Base-by-base conservation (phyloP, 2,329 filamentous ascomycete genomes). In the Didymellaceae sp. region DNA sequence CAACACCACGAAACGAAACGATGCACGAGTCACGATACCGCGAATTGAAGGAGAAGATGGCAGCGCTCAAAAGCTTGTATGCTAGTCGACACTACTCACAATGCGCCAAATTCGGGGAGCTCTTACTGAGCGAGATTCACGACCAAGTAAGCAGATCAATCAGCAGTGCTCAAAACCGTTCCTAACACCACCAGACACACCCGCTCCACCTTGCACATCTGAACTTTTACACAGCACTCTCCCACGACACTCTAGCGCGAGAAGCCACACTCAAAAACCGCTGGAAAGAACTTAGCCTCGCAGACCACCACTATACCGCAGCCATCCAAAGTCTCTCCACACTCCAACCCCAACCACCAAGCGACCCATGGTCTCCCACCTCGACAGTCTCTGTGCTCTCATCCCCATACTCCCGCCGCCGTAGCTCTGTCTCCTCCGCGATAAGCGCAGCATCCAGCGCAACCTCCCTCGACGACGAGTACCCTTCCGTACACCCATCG, bases 211-310 rank as follows among this genome's bases (percentile, higher is more conserved):
- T 56, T 1, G 63, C 69, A 6, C 72, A 68, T 42, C 59, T 75
- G 7, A 65, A 71, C 55, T 74, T 74, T 59, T 74, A 74, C 51
- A 62, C 66, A 4, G 73, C 70, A 3, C 52, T 74, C 9, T 69
- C 69, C 7, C 67, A 75, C 48, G 72, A 75, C 49, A 64, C 66
- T 3, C 55, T 73, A 20, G 72, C 70, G 4, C 63, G 72, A 14
- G 65, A 69, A 58, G 67, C 71, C 18, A 65, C 65, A 4, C 62
- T 65, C 5, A 63, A 56, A 31, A 63, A 69, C 16, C 68, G 72
- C 26, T 55, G 55, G 37, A 52, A 55, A 14, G 66, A 68, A 18
- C 61, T 75, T 21, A 63, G 64, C 17, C 52, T 68, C 6, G 70
- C 73, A 21, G 72, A 74, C 40, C 59, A 66, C 35, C 63, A 73